phyloP scores from a whole-genome alignment of 1,284 basidiomycete species.

The Apiotrichum gamsii region DNA sequence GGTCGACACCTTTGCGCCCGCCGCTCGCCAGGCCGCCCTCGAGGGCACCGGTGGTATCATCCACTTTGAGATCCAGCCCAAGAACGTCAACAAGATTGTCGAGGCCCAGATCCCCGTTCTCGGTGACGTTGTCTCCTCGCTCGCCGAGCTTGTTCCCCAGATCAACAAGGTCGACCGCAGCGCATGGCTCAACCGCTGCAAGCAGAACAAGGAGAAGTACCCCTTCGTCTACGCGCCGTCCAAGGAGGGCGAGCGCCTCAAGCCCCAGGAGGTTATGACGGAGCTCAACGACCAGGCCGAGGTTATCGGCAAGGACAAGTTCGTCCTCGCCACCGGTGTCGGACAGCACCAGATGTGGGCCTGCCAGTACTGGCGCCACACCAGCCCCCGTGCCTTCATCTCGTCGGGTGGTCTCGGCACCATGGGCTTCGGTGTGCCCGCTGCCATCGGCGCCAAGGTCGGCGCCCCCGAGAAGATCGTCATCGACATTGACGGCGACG shows the following conservation, averaged over 20 bases:
- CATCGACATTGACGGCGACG: slow-evolving; percentile 94
- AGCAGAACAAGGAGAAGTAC: slow-evolving; percentile 76
- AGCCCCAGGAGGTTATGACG: slow-evolving; percentile 95
- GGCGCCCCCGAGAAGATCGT: slow-evolving; percentile 90
- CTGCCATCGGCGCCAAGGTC: slow-evolving; percentile 93
- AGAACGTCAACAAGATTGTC: slow-evolving; percentile 99
- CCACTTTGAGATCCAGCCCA: slow-evolving; percentile 97
- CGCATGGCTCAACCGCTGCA: slow-evolving; percentile 78
- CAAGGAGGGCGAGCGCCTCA: slow-evolving; percentile 63
- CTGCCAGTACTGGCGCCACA: slow-evolving; percentile 90
- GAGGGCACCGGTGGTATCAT: slow-evolving; percentile 91
- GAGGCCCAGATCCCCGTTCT: slow-evolving; percentile 89
- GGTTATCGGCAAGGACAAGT: slow-evolving; percentile 66
- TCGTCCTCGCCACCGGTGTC: slow-evolving; percentile 87
- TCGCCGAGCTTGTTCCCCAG: slow-evolving; percentile 73
- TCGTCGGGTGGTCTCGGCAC: slow-evolving; percentile 95
- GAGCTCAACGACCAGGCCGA: slow-evolving; percentile 74
- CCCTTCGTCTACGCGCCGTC: slow-evolving; percentile 83
- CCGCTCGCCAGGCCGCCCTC: slow-evolving; percentile 76
- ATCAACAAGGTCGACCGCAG: slow-evolving; percentile 60
- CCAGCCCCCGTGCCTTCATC: slow-evolving; percentile 76
- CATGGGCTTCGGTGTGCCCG: slow-evolving; percentile 95
- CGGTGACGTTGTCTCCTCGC: slow-evolving; percentile 82
- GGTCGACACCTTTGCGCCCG: slow-evolving; percentile 83
- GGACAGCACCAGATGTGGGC: slow-evolving; percentile 99